Evolutionary conservation across 2,329 filamentous ascomycete species (phyloP).

Genomic region (Rhytidhysteron rufulum): DNA sequence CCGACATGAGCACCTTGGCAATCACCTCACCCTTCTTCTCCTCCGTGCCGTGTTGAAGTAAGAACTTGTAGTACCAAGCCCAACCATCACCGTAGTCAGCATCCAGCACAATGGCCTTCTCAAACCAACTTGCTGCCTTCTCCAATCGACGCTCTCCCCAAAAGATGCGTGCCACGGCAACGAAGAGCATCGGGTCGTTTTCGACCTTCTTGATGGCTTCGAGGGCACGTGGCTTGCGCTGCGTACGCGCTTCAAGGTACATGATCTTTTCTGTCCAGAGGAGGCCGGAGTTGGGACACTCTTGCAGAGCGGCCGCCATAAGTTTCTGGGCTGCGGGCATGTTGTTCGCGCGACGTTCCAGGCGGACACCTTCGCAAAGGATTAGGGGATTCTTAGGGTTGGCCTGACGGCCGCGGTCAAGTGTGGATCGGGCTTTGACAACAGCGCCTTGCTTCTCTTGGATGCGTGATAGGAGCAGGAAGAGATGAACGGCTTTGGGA

Average conservation of each 20-base stretch:
- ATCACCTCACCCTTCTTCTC: conserved; percentile 88
- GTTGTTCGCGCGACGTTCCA: conserved; percentile 86
- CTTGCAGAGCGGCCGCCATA: conserved; percentile 90
- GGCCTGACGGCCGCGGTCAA: conserved; percentile 84
- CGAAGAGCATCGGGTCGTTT: conserved; percentile 82
- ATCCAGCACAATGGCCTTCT: conserved; percentile 87
- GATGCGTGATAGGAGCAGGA: conserved; percentile 82
- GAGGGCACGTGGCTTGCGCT: conserved; percentile 83
- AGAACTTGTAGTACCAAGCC: conserved; percentile 97
- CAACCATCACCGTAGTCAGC: conserved; percentile 86
- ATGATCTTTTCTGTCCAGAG: conserved; percentile 95
- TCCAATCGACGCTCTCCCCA: conserved; percentile 91
- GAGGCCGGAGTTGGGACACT: conserved; percentile 80
- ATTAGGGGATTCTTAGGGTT: conserved; percentile 80
- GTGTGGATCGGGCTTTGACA: conserved; percentile 89
- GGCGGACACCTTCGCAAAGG: conserved; percentile 90
- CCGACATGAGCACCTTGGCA: conserved; percentile 72
- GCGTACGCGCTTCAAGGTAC: conserved; percentile 85
- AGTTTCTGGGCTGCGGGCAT: conserved; percentile 78
- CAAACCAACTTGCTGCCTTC: conserved; percentile 95
- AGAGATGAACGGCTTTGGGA: conserved; percentile 77
- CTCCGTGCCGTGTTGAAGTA: conserved; percentile 86
- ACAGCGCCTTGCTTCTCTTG: conserved; percentile 80
- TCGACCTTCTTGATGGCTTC: conserved; percentile 98
- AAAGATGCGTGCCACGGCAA: conserved; percentile 90